These are phyloP conservation scores for Leavenworthia alabamica DNA, from an alignment of 345 rosid genomes.

Conservation along the genomic window DNA sequence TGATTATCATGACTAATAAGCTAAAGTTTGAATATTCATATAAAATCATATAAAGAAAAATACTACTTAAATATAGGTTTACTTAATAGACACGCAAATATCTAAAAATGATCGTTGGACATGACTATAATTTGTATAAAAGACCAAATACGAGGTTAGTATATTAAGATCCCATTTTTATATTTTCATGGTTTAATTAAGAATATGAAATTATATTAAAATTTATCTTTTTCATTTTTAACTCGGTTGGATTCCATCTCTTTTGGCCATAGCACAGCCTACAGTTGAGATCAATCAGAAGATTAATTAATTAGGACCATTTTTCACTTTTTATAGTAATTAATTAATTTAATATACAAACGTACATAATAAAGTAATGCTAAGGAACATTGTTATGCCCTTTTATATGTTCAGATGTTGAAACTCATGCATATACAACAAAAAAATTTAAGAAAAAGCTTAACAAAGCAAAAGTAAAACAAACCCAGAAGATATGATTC, in stretches of 20 bases:
- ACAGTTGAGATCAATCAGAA: constrained; percentile 16
- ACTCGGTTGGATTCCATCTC: constrained; percentile 20
- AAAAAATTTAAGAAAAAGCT: constrained; percentile 1
- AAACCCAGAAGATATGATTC: constrained; percentile 11
- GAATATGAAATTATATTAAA: no score
- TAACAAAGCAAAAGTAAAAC: constrained; percentile 6
- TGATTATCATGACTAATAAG: constrained; percentile 1
- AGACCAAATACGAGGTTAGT: constrained; percentile 23
- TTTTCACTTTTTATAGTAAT: constrained; percentile 15
- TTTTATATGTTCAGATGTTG: constrained; percentile 17
- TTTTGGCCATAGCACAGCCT: constrained; percentile 20
- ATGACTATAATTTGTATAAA: background rate
- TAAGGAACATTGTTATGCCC: background rate
- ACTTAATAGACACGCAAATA: constrained; percentile 23
- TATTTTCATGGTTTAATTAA: background rate
- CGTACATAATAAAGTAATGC: constrained; percentile 7
- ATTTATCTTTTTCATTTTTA: background rate
- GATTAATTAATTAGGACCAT: constrained; percentile 20
- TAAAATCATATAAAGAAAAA: background rate
- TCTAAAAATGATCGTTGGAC: constrained; percentile 1
- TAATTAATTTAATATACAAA: background rate
- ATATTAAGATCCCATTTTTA: background rate
- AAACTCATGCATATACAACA: constrained; percentile 26
- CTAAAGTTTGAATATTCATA: background rate
- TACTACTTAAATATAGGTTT: background rate